Evolutionary conservation across 176 grass and related monocot genomes (phyloP).

Genomic region (Triticum aestivum): IWGSC_CS_RefSeq_v2.1 NC_057808.1:374690693-374691192

Average conservation of each 20-base stretch:
- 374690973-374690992: neutral
- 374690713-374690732: conserved; percentile 75
- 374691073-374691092: neutral
- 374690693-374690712: conserved; percentile 84
- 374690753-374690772: conserved; percentile 93
- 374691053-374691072: neutral
- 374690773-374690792: conserved; percentile 79
- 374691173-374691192: neutral
- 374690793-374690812: conserved; percentile 90
- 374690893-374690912: neutral
- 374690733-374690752: conserved; percentile 84
- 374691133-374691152: conserved; percentile 5
- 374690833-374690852: neutral
- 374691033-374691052: neutral
- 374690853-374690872: neutral
- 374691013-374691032: neutral
- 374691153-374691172: neutral
- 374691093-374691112: neutral
- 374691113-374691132: neutral
- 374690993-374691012: too few relatives aligned
- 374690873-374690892: neutral
- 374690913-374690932: neutral
- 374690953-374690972: neutral
- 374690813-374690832: conserved; percentile 65
- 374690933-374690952: neutral